Evolutionary conservation across 305 asterid species (phyloP), one percentile per base, ranked within the genome.

Genomic region (Fraxinus floribunda): DNA sequence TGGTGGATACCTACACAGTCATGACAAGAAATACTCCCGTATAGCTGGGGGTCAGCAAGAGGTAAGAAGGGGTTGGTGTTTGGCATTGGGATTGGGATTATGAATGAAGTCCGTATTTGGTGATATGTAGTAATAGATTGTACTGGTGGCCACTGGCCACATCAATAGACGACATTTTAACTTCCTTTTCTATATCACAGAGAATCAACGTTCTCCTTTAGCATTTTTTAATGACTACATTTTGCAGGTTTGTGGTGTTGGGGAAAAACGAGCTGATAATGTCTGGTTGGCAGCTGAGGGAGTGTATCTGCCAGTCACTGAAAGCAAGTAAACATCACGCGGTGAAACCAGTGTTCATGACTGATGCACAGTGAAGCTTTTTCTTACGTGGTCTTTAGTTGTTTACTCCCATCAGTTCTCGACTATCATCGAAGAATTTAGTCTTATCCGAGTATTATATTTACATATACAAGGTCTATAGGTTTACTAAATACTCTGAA

Each of bases 11-110:
- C 94, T 95, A 64, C 99, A 93, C 91, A 95, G 99, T 79, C 99
- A 95, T 77, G 92, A 95, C 90, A 95, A 92, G 97, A 95, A 95
- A 84, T 95, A 93, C 89, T 89, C 91, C 34, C 98, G 98, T 49
- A 94, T 95, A 80, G 99, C 98, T 22, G 99, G 99, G 62, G 98
- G 98, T 20, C 99, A 94, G 85, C 99, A 94, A 88, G 98, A 95
- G 99, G 99, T 95, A 64, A 88, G 89, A 76, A 77, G 68, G 38
- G 32, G 29, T 7, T 60, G 71, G 13, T 4, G 32, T 60, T 60
- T 22, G 13, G 15, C 13, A 18, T 8, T 60, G 71, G 71, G 32
- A 18, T 8, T 60, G 71, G 71, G 32, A 60, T 60, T 55, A 55
- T 5, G 24, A n/a, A 55, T 55, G 64, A n/a, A 55, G 64, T 55